Percentiles rank a stretch among this genome's conserved stretches.
These are phyloP conservation scores for Cercospora beticola DNA, from an alignment of 2,329 filamentous ascomycete genomes.

Conservation along the genomic window DNA sequence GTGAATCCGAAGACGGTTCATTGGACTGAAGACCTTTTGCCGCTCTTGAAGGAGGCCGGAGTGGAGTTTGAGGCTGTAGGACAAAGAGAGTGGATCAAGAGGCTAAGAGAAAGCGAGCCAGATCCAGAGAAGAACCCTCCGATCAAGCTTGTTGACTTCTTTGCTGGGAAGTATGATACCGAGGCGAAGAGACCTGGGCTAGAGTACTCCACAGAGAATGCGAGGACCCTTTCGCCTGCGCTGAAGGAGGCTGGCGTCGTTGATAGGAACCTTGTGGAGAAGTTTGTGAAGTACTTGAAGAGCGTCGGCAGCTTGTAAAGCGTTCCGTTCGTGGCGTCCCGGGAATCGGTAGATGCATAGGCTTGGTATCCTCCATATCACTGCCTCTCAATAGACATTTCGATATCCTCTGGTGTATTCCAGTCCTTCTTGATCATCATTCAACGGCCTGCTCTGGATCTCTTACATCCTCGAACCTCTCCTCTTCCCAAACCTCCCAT, in stretches of 20 bases:
- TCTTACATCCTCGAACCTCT: background rate
- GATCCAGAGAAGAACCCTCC: slow-evolving; percentile 36
- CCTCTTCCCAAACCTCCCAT: background rate
- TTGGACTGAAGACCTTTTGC: slow-evolving; percentile 56
- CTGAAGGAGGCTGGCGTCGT: background rate
- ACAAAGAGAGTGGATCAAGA: slow-evolving; percentile 48
- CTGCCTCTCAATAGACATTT: background rate
- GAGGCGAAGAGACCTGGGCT: background rate
- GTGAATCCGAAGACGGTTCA: slow-evolving; percentile 52
- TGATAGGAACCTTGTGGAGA: slow-evolving; percentile 8
- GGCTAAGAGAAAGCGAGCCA: slow-evolving; percentile 48
- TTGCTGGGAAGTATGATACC: slow-evolving; percentile 32
- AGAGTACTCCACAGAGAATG: slow-evolving; percentile 7
- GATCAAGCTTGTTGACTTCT: slow-evolving; percentile 38
- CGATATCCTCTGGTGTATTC: background rate
- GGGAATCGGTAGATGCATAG: background rate
- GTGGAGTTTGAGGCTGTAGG: slow-evolving; percentile 48
- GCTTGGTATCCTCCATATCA: background rate
- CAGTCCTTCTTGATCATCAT: background rate
- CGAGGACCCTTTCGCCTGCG: slow-evolving; percentile 1
- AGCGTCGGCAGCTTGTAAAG: slow-evolving; percentile 8
- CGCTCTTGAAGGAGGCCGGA: slow-evolving; percentile 49
- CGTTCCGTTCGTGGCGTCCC: background rate
- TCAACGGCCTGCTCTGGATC: background rate
- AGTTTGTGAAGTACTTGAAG: slow-evolving; percentile 15